Evolutionary conservation across 139 green algal species (phyloP), one percentile per base, ranked within the genome.

Genomic region (Tetradesmus lagerheimii): DNA sequence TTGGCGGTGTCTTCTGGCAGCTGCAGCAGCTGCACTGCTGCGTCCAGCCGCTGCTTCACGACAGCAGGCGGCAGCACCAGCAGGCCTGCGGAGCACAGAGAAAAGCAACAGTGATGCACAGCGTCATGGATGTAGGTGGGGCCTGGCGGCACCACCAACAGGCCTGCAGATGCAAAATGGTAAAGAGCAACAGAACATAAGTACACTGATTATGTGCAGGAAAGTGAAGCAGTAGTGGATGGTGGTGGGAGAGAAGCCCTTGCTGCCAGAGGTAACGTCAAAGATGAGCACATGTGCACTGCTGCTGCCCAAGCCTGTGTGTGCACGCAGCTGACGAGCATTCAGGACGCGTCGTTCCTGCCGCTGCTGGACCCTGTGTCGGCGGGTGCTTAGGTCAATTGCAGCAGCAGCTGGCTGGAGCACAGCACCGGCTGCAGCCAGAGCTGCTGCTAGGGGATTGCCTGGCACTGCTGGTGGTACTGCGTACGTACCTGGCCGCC

Each of bases 21-120:
- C 31, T 86, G 80, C 35, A 86, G 80, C n/a, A 86, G 80, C 34
- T 66, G 45, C 27, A 86, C n/a, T 76, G 80, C 41, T 18, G 80
- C 62, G 18, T 75, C 47, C 4, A 86, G 80, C 8, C 80, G 80
- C 80, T 86, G 80, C 47, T 86, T 75, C 4, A 86, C 37, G 2
- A 86, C 6, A 4, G 80, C 31, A 43, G 80, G 80, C 23, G 80
- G 80, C 34, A 86, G 31, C n/a, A 76, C 50, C 37, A 86, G 80
- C 47, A 86, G 50, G 27, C 80, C 80, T 86, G 80, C 18, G 41
- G 0, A 74, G 12, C 27, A 38, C 35, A 29, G 37, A 83, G 35
- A 8, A 4, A 50, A 8, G 50, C 50, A 64, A 25, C 12, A 29
- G 5, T 20, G 14, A 64, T 20, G 11, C 25, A n/a, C 62, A 29